Evolutionary conservation across 208 protist species (phyloP).

Genomic region (Trypanosoma mega): DNA sequence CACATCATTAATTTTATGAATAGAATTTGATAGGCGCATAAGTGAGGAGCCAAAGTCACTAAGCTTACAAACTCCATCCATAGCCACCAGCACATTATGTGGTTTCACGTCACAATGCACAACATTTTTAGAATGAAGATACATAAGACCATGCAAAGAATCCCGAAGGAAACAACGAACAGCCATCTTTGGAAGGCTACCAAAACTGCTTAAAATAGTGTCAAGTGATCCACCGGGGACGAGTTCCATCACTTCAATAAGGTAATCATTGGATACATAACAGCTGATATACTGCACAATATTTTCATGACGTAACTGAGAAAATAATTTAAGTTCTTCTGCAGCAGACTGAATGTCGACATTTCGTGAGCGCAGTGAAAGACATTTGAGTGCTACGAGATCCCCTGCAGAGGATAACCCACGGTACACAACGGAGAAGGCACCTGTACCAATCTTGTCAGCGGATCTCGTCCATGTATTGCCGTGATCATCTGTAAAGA

Average conservation of each 20-base stretch:
- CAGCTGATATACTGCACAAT: conserved; percentile 82
- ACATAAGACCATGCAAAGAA: conserved; percentile 58
- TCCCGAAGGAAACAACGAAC: conserved; percentile 69
- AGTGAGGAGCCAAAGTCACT: conserved; percentile 82
- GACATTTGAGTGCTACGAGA: conserved; percentile 77
- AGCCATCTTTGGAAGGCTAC: conserved; percentile 29
- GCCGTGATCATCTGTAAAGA: conserved; percentile 58
- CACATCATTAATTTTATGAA: conserved; percentile 47
- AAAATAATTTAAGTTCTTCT: conserved; percentile 64
- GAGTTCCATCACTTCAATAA: conserved; percentile 83
- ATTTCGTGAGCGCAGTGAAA: conserved; percentile 49
- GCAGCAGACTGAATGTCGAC: conserved; percentile 46
- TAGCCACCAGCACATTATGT: conserved; percentile 82
- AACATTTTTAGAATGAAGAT: conserved; percentile 72
- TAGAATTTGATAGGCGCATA: conserved; percentile 34
- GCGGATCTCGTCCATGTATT: conserved; percentile 55
- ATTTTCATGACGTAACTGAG: conserved; percentile 70
- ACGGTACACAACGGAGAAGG: conserved; percentile 65
- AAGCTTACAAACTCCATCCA: conserved; percentile 79
- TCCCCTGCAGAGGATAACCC: conserved; percentile 57
- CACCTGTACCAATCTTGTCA: conserved; percentile 46
- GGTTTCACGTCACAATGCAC: conserved; percentile 88
- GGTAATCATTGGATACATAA: conserved; percentile 41
- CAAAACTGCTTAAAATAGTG: conserved; percentile 62
- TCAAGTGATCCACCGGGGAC: conserved; percentile 81